Conservation (phyloP, 2,329 filamentous ascomycete genomes). For the Bipolaris zeicola region DNA sequence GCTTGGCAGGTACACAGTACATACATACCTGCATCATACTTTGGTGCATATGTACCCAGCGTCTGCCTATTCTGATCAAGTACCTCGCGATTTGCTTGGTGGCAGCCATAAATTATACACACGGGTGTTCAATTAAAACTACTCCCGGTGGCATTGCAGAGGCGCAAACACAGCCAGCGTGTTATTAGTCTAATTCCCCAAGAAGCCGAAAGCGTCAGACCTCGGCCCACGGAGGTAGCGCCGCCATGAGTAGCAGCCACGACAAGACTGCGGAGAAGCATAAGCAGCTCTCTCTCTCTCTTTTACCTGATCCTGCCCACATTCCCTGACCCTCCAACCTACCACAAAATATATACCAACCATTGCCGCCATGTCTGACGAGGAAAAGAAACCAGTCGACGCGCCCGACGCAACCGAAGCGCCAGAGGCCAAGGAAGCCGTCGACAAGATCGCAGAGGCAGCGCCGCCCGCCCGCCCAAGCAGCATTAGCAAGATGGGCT, state of each 20-base stretch:
- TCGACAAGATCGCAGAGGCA: slow-evolving; percentile 30
- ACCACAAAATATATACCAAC: slow-evolving; percentile 3
- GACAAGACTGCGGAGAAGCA: slow-evolving; percentile 23
- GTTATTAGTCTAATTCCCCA: background rate
- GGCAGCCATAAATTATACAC: too few relatives aligned
- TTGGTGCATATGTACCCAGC: too few relatives aligned
- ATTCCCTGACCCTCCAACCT: slow-evolving; percentile 17
- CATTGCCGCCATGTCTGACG: slow-evolving; percentile 38
- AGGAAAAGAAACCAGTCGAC: slow-evolving; percentile 39
- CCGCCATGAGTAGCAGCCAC: background rate
- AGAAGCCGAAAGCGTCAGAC: slow-evolving; percentile 4
- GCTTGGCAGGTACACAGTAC: background rate
- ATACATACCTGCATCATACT: too few relatives aligned
- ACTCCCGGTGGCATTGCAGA: background rate
- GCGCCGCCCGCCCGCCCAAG: slow-evolving; percentile 26
- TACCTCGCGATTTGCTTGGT: too few relatives aligned
- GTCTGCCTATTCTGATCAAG: too few relatives aligned
- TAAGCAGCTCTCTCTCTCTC: slow-evolving; percentile 16
- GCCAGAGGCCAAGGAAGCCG: slow-evolving; percentile 32
- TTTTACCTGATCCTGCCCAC: slow-evolving; percentile 19
- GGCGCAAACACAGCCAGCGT: background rate
- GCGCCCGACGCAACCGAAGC: slow-evolving; percentile 29
- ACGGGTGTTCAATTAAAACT: too few relatives aligned
- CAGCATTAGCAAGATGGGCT: slow-evolving; percentile 18
- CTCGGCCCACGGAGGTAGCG: slow-evolving; percentile 23